A percentile compares a stretch with the other conserved stretches of the same genome.
These are phyloP conservation scores for Pleurotus djamor DNA, from an alignment of 768 basidiomycete species.

Conservation along the genomic window DNA sequence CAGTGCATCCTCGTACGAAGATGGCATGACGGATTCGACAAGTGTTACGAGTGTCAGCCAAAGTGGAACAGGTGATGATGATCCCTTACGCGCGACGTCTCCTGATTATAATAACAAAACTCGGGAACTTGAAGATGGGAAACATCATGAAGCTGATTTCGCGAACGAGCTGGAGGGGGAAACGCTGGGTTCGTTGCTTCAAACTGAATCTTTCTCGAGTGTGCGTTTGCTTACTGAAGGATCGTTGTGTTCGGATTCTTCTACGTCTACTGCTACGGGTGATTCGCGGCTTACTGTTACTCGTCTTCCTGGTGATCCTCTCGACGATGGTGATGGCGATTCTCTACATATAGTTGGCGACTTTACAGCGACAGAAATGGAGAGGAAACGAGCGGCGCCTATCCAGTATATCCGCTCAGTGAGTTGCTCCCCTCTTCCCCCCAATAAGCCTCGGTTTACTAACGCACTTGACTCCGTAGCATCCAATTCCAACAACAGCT, in stretches of 20 bases:
- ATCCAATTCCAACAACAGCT: slow-evolving; percentile 48
- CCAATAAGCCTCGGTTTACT: background rate
- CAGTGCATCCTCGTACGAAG: slow-evolving; percentile 5
- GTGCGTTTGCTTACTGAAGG: slow-evolving; percentile 4
- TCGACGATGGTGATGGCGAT: slow-evolving; percentile 12
- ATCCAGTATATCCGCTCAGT: slow-evolving; percentile 12
- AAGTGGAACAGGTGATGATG: slow-evolving; percentile 1
- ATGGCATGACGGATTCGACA: slow-evolving; percentile 5
- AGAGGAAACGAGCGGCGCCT: background rate
- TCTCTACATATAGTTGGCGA: background rate
- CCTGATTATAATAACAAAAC: background rate
- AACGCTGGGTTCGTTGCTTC: slow-evolving; percentile 1
- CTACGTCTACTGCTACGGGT: slow-evolving; percentile 7
- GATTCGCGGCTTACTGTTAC: background rate
- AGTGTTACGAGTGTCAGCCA: slow-evolving; percentile 3
- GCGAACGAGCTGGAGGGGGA: background rate
- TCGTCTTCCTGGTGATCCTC: background rate
- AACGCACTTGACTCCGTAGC: slow-evolving; percentile 5
- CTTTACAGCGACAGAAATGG: background rate
- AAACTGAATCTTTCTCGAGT: background rate
- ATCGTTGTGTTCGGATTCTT: slow-evolving; percentile 8
- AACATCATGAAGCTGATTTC: background rate
- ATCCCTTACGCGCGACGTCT: background rate
- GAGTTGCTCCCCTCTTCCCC: slow-evolving; percentile 6
- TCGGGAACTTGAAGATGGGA: no score